phyloP scores from a whole-genome alignment of 2,329 filamentous ascomycete genomes.

The Talaromyces verruculosus region DNA sequence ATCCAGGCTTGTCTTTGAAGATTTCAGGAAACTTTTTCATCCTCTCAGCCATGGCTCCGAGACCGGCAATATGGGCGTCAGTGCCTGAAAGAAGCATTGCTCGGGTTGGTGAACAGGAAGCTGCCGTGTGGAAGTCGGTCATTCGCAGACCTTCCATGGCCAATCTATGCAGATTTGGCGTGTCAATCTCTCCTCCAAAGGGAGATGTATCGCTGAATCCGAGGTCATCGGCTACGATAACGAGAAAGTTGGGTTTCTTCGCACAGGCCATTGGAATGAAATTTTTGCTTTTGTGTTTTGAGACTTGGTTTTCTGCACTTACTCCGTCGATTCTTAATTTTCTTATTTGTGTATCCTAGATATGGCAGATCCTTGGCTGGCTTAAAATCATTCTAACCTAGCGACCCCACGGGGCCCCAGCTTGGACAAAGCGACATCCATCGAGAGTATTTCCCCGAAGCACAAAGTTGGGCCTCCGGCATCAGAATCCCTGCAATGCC shows the following conservation, averaged over 20 bases:
- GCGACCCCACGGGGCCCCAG: too few relatives aligned
- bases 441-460: too few relatives aligned
- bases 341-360: too few relatives aligned
- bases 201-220: slow-evolving; percentile 32
- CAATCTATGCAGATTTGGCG: slow-evolving; percentile 23
- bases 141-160: slow-evolving; percentile 24
- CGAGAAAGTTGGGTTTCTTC: slow-evolving; percentile 19
- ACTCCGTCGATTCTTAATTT: too few relatives aligned
- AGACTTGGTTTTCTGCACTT: too few relatives aligned
- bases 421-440: too few relatives aligned
- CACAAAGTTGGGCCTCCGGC: too few relatives aligned
- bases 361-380: too few relatives aligned
- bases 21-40: slow-evolving; percentile 23
- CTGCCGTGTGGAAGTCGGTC: slow-evolving; percentile 33
- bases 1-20: slow-evolving; percentile 31
- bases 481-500: too few relatives aligned
- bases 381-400: too few relatives aligned
- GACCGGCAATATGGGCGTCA: slow-evolving; percentile 35
- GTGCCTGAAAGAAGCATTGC: slow-evolving; percentile 40
- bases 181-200: slow-evolving; percentile 36
- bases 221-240: slow-evolving; percentile 31
- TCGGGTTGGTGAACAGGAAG: slow-evolving; percentile 35
- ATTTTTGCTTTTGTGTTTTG: too few relatives aligned
- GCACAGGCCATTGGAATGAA: neutral
- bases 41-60: slow-evolving; percentile 34